phyloP scores from a whole-genome alignment of 2,329 filamentous ascomycete genomes.

The Scytalidium sp. region DNA sequence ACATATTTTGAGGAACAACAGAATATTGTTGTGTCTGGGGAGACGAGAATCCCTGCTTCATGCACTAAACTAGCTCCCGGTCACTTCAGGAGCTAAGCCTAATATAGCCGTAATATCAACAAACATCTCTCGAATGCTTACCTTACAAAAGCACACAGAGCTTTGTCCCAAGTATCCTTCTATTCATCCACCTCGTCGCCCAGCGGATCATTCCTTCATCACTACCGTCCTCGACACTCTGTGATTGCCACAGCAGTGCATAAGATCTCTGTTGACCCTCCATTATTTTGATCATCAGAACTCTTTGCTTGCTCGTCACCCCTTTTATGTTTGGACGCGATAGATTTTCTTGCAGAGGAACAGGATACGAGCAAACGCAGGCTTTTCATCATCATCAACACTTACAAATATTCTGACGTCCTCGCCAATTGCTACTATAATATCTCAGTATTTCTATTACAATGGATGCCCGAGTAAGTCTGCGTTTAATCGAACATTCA shows the following conservation, averaged over 20 bases:
- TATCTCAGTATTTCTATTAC: constrained; percentile 18
- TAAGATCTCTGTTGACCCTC: neutral
- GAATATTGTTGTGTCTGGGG: neutral
- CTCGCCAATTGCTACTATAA: constrained; percentile 15
- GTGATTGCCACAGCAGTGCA: neutral
- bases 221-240: neutral
- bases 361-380: neutral
- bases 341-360: neutral
- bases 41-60: neutral
- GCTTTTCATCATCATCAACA: neutral
- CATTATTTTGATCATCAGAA: neutral
- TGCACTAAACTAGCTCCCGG: neutral
- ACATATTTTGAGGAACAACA: neutral
- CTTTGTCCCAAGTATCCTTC: neutral
- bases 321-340: neutral
- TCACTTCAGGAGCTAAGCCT: neutral
- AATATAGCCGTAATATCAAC: neutral
- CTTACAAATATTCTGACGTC: neutral
- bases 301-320: neutral
- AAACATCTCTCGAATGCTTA: neutral
- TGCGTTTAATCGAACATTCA: no score
- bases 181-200: neutral
- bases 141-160: neutral
- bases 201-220: neutral
- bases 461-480: constrained; percentile 41